phyloP scores from a whole-genome alignment of 1,284 basidiomycete genomes.

The Fomitopsis schrenkii region DNA sequence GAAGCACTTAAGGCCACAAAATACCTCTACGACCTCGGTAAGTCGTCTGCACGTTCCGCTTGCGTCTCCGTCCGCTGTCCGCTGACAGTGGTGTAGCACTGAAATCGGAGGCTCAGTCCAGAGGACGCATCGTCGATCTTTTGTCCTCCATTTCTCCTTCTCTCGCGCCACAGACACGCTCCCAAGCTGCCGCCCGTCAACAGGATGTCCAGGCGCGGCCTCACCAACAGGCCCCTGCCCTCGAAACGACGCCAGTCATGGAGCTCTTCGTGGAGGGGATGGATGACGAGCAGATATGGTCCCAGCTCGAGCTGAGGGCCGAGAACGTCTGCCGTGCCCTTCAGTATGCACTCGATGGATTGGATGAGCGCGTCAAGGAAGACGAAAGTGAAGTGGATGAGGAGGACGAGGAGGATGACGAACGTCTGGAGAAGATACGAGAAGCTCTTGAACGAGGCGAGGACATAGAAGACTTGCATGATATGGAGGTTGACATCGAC shows the following conservation, averaged over 20 bases:
- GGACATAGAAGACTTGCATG: slow-evolving; percentile 33
- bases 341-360: slow-evolving; percentile 49
- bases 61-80: not conserved
- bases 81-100: slow-evolving; percentile 41
- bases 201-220: slow-evolving; percentile 37
- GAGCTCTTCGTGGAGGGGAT: slow-evolving; percentile 81
- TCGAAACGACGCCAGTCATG: slow-evolving; percentile 71
- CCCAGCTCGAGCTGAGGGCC: slow-evolving; percentile 80
- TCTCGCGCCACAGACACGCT: slow-evolving; percentile 67
- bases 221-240: slow-evolving; percentile 31
- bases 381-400: slow-evolving; percentile 32
- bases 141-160: slow-evolving; percentile 61
- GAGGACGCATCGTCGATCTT: slow-evolving; percentile 63
- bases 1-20: slow-evolving; percentile 70
- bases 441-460: slow-evolving; percentile 26
- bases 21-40: slow-evolving; percentile 80
- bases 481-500: slow-evolving; percentile 23
- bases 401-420: slow-evolving; percentile 17
- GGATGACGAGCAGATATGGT: slow-evolving; percentile 89
- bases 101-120: slow-evolving; percentile 59
- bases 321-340: slow-evolving; percentile 65
- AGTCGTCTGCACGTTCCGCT: slow-evolving; percentile 18
- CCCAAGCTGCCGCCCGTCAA: slow-evolving; percentile 41
- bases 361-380: slow-evolving; percentile 27
- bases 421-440: slow-evolving; percentile 25